Evolutionary conservation across 768 basidiomycete species (phyloP).

Genomic region (Calocybe cyanea): DNA sequence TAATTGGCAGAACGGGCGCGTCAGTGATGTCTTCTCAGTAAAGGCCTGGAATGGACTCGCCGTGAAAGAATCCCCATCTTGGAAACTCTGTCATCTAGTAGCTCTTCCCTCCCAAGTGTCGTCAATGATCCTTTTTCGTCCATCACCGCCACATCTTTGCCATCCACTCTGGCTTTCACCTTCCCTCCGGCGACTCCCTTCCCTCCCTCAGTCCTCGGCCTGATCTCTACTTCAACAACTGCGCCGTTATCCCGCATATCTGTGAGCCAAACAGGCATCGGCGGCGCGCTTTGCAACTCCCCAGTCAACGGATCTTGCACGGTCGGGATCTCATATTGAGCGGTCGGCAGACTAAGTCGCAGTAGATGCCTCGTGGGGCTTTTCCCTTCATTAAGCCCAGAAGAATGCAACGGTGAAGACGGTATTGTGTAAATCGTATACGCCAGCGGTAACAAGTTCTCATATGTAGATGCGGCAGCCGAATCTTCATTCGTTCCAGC

Average conservation of each 20-base stretch:
- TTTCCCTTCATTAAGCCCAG: conserved; percentile 42
- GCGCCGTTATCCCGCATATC: conserved; percentile 52
- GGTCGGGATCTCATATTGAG: conserved; percentile 72
- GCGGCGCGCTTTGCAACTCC: conserved; percentile 52
- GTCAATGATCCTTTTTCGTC: conserved; percentile 78
- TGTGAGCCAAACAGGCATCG: conserved; percentile 70
- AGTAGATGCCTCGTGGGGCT: conserved; percentile 72
- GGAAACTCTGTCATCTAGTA: conserved; percentile 65
- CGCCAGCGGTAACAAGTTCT: conserved; percentile 45
- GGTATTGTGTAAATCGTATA: conserved; percentile 74
- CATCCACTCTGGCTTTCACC: conserved; percentile 37
- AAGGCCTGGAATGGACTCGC: conserved; percentile 37
- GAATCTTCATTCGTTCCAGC: conserved; percentile 4
- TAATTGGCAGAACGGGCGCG: conserved; percentile 17
- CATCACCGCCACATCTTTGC: conserved; percentile 53
- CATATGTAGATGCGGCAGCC: conserved; percentile 13
- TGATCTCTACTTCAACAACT: conserved; percentile 53
- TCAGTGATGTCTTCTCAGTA: background rate
- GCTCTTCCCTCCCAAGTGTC: conserved; percentile 67
- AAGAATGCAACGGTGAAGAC: conserved; percentile 76
- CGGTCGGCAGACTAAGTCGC: conserved; percentile 76
- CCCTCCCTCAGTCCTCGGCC: conserved; percentile 33
- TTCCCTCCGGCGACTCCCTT: conserved; percentile 25
- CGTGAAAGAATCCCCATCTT: conserved; percentile 67
- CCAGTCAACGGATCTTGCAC: conserved; percentile 81